Evolutionary conservation across 306 rosid species (phyloP).

Genomic region (Cotoneaster glaucophyllus): DNA sequence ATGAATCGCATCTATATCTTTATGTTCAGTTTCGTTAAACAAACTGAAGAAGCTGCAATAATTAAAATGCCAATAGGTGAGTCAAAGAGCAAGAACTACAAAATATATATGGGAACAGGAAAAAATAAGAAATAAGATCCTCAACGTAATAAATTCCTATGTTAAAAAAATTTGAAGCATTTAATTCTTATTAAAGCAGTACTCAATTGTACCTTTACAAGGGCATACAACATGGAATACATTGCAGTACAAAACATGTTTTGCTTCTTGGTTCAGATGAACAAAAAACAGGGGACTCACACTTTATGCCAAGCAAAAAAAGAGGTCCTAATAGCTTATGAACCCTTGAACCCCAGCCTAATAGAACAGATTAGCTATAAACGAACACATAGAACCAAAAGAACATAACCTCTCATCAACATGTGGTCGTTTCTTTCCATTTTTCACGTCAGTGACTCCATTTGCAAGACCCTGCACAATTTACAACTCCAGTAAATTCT

Average conservation of each 20-base stretch:
- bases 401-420: constrained; percentile 42
- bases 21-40: constrained; percentile 51
- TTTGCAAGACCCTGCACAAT: constrained; percentile 42
- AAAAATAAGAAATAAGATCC: background rate
- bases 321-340: background rate
- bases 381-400: background rate
- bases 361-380: background rate
- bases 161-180: background rate
- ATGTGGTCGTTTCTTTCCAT: constrained; percentile 48
- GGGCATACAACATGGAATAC: background rate
- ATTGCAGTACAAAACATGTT: background rate
- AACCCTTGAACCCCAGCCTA: background rate
- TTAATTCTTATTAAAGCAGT: background rate
- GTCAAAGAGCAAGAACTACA: background rate
- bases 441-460: constrained; percentile 44
- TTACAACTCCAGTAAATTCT: constrained; percentile 4
- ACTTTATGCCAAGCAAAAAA: background rate
- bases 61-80: background rate
- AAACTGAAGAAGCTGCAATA: constrained; percentile 63
- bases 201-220: background rate
- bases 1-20: constrained; percentile 37
- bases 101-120: background rate
- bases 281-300: background rate
- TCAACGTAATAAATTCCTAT: background rate
- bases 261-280: background rate